A percentile compares a stretch with the other conserved stretches of the same genome.
These are phyloP conservation scores for Calonectria montana DNA, from an alignment of 2,329 filamentous ascomycete species.

Conservation along the genomic window DNA sequence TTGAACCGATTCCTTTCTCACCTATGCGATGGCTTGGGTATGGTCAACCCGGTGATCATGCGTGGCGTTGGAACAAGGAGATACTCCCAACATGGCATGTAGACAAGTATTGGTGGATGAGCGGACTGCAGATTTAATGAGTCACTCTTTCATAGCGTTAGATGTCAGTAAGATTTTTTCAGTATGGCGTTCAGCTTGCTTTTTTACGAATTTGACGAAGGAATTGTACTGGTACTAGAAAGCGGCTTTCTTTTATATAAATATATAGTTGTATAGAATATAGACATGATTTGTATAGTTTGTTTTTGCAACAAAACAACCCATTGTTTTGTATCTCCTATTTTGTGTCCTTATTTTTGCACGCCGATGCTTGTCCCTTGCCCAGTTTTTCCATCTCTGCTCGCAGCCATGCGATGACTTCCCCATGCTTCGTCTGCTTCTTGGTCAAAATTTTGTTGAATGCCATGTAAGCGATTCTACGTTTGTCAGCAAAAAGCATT, in stretches of 20 bases:
- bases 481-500: background rate
- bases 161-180: background rate
- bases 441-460: constrained; percentile 75
- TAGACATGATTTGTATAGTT: background rate
- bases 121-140: constrained; percentile 46
- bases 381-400: constrained; percentile 54
- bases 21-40: constrained; percentile 73
- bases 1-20: constrained; percentile 85
- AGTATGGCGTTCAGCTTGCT: background rate
- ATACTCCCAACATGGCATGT: constrained; percentile 66
- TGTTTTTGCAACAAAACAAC: background rate
- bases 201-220: background rate
- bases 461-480: constrained; percentile 75
- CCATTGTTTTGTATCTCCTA: background rate
- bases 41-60: constrained; percentile 69
- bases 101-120: constrained; percentile 72
- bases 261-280: background rate
- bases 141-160: background rate
- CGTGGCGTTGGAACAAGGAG: constrained; percentile 74
- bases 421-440: constrained; percentile 77
- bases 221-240: background rate
- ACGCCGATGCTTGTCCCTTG: background rate
- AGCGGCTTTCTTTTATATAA: background rate
- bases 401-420: constrained; percentile 76
- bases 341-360: background rate